Evolutionary conservation across 495 filamentous ascomycete genomes (phyloP).

Genomic region (Tuber magnatum): DNA sequence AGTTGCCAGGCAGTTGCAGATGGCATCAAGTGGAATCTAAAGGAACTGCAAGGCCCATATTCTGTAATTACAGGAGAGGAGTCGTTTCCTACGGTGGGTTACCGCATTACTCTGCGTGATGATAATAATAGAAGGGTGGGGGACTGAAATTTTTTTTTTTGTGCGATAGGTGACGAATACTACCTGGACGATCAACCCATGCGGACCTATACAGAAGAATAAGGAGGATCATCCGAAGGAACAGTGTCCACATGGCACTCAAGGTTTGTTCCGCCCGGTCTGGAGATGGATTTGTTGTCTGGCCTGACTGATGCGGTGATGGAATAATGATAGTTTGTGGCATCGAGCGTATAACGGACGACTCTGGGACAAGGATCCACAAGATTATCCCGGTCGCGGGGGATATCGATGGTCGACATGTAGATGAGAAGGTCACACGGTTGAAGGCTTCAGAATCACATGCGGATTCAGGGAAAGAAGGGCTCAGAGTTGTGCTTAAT

Average conservation of each 20-base stretch:
- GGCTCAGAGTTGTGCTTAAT: conserved; percentile 60
- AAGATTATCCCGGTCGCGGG: conserved; percentile 68
- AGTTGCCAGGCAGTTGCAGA: conserved; percentile 13
- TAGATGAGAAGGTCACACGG: conserved; percentile 57
- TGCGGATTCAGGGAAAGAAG: conserved; percentile 57
- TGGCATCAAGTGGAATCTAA: conserved; percentile 53
- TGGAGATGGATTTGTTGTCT: not conserved
- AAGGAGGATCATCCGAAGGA: conserved; percentile 47
- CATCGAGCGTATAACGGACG: conserved; percentile 53
- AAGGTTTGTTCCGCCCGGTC: conserved; percentile 46
- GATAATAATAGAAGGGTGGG: not conserved
- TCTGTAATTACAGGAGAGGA: conserved; percentile 56
- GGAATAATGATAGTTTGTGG: conserved; percentile 62
- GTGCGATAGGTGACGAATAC: conserved; percentile 52
- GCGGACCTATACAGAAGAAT: conserved; percentile 54
- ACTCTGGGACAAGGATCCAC: conserved; percentile 46
- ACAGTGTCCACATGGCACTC: conserved; percentile 55
- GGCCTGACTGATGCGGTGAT: conserved; percentile 5
- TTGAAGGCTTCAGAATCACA: conserved; percentile 54
- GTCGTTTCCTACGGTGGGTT: conserved; percentile 43
- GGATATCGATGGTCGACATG: conserved; percentile 49
- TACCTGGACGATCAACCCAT: conserved; percentile 86
- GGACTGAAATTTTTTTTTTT: not conserved
- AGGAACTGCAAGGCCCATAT: conserved; percentile 63
- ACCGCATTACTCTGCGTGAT: not conserved